Percentiles rank a stretch among this genome's conserved stretches.
Conservation (phyloP, 306 rosid species). For the Begonia fuchsioides region DNA sequence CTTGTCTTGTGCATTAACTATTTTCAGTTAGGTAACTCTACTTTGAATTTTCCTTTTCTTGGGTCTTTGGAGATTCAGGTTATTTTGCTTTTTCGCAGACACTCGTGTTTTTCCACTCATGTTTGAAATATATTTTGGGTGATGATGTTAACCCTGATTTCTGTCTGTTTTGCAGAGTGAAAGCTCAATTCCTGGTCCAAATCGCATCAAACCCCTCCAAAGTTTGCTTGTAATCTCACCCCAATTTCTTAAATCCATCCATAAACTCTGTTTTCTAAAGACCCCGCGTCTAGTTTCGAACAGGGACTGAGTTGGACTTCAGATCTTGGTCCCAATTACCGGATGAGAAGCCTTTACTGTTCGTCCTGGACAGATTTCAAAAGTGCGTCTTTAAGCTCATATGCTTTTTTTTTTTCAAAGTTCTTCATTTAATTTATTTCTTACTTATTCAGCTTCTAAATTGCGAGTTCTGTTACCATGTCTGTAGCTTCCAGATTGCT, state of each 20-base stretch:
- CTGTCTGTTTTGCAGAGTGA: constrained; percentile 28
- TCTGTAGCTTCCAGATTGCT: constrained; percentile 52
- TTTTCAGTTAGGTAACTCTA: constrained; percentile 18
- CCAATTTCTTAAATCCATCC: not conserved
- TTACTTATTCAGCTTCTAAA: too few species aligned
- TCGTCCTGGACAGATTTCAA: constrained; percentile 57
- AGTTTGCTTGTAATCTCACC: constrained; percentile 20
- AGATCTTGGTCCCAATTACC: constrained; percentile 51
- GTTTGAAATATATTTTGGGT: constrained; percentile 6
- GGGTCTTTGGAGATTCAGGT: constrained; percentile 23
- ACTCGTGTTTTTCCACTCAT: constrained; percentile 15
- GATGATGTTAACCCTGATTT: too few species aligned
- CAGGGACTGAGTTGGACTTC: constrained; percentile 35
- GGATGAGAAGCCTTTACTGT: constrained; percentile 40
- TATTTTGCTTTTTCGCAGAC: constrained; percentile 28
- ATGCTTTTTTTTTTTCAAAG: constrained; percentile 12
- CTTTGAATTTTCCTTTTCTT: constrained; percentile 23
- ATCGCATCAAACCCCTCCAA: constrained; percentile 19
- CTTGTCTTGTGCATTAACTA: constrained; percentile 25
- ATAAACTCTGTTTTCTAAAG: constrained; percentile 11
- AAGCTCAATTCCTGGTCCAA: constrained; percentile 30
- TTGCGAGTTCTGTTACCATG: too few species aligned
- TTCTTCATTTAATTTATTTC: constrained; percentile 1
- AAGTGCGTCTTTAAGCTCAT: constrained; percentile 28
- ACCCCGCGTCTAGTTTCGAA: constrained; percentile 1